phyloP scores from a whole-genome alignment of 148 eudicot genomes.

The Polygonum aviculare region DNA sequence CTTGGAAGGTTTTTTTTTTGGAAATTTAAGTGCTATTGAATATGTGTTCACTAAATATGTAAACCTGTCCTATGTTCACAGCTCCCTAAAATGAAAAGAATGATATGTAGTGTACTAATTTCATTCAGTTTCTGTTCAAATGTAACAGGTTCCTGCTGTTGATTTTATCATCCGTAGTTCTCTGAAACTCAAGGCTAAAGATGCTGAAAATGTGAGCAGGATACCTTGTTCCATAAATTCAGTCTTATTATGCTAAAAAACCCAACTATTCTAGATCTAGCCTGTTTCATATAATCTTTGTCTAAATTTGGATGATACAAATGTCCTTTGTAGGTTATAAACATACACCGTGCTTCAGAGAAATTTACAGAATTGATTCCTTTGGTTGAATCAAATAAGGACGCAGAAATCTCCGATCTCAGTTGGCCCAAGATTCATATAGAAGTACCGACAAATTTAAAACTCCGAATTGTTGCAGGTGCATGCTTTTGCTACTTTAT shows the following conservation, averaged over 20 bases:
- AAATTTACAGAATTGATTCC: constrained; percentile 63
- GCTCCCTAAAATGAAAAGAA: neutral
- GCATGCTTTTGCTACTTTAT: neutral
- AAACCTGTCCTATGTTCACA: neutral
- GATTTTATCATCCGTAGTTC: constrained; percentile 62
- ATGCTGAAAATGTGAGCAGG: constrained; percentile 69
- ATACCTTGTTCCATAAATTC: neutral
- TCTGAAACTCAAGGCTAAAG: constrained; percentile 81
- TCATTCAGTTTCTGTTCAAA: neutral
- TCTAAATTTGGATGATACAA: neutral
- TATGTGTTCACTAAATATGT: neutral
- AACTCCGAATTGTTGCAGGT: constrained; percentile 59
- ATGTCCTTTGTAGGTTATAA: constrained; percentile 45
- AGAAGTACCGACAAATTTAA: constrained; percentile 51
- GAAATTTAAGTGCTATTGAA: neutral
- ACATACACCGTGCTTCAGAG: constrained; percentile 49
- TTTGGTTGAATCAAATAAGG: constrained; percentile 33
- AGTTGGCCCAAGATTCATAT: constrained; percentile 34
- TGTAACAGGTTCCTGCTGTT: constrained; percentile 55
- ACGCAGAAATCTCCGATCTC: constrained; percentile 39
- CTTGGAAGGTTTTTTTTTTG: neutral
- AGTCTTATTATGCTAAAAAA: neutral
- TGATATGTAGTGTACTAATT: neutral
- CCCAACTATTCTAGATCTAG: neutral
- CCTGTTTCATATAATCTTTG: neutral